phyloP scores from a whole-genome alignment of 2,329 filamentous ascomycete genomes.

The Venturia asperata region DNA sequence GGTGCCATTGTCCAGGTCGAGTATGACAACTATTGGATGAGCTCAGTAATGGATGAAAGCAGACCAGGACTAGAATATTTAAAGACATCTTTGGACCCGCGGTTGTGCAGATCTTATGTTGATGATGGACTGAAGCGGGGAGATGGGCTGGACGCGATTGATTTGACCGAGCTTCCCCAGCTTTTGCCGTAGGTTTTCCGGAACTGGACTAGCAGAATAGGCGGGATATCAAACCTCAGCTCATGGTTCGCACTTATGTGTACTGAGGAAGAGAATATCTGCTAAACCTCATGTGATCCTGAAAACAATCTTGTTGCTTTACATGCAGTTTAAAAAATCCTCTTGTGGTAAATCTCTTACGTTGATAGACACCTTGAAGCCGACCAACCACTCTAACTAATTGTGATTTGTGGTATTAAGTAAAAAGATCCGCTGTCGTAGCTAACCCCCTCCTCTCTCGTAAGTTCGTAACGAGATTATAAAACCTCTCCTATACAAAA shows the following conservation, averaged over 20 bases:
- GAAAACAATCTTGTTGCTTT: neutral
- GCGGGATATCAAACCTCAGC: neutral
- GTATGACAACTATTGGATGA: neutral
- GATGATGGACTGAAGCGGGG: neutral
- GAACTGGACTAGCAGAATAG: conserved; percentile 2
- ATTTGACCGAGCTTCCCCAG: conserved; percentile 2
- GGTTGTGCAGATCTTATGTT: neutral
- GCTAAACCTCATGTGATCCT: no score
- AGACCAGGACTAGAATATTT: neutral
- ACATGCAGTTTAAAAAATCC: no score
- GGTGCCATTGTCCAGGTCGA: conserved; percentile 15
- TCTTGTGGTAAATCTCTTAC: neutral
- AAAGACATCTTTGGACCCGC: neutral
- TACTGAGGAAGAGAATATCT: neutral
- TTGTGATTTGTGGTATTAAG: neutral
- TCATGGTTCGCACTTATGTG: no score
- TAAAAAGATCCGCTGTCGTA: neutral
- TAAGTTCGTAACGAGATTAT: conserved; percentile 15
- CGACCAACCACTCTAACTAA: neutral
- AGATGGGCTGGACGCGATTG: neutral
- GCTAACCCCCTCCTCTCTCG: conserved; percentile 9
- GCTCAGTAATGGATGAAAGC: neutral
- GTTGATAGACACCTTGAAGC: no score
- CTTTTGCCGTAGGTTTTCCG: conserved; percentile 3
- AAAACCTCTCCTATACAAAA: conserved; percentile 15